phyloP scores from a whole-genome alignment of 208 protist genomes.

The Leishmania martiniquensis region DNA sequence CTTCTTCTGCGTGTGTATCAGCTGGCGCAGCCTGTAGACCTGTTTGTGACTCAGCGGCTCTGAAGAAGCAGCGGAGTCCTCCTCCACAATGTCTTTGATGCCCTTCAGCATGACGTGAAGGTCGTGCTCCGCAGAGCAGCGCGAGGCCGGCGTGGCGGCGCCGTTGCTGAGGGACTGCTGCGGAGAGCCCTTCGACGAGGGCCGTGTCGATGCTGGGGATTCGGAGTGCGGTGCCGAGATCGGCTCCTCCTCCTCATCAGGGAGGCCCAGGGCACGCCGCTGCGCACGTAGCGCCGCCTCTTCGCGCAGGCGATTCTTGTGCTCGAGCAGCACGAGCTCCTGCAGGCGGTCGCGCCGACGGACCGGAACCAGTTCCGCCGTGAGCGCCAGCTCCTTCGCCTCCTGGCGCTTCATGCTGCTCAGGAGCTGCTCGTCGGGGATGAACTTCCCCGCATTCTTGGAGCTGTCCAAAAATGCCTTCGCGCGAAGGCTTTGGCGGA shows the following conservation, averaged over 20 bases:
- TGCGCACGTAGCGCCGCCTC: constrained; percentile 60
- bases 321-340: constrained; percentile 86
- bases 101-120: constrained; percentile 49
- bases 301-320: constrained; percentile 69
- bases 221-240: constrained; percentile 13
- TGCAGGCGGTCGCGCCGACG: constrained; percentile 88
- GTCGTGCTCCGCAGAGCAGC: constrained; percentile 73
- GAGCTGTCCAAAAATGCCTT: constrained; percentile 65
- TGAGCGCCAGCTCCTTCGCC: constrained; percentile 61
- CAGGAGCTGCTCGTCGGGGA: constrained; percentile 82
- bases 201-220: constrained; percentile 27
- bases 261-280: constrained; percentile 56
- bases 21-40: constrained; percentile 54
- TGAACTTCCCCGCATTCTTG: constrained; percentile 73
- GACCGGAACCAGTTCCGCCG: constrained; percentile 68
- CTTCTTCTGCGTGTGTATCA: constrained; percentile 74
- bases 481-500: constrained; percentile 56
- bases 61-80: constrained; percentile 19
- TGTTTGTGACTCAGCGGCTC: constrained; percentile 50
- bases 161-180: constrained; percentile 40
- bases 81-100: constrained; percentile 64
- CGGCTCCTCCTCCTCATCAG: constrained; percentile 32
- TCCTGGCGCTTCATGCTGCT: constrained; percentile 73
- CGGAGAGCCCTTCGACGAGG: constrained; percentile 22
- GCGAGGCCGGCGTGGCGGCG: constrained; percentile 34